Evolutionary conservation across 768 basidiomycete genomes (phyloP).

Genomic region (Pulveroboletus ravenelii): DNA sequence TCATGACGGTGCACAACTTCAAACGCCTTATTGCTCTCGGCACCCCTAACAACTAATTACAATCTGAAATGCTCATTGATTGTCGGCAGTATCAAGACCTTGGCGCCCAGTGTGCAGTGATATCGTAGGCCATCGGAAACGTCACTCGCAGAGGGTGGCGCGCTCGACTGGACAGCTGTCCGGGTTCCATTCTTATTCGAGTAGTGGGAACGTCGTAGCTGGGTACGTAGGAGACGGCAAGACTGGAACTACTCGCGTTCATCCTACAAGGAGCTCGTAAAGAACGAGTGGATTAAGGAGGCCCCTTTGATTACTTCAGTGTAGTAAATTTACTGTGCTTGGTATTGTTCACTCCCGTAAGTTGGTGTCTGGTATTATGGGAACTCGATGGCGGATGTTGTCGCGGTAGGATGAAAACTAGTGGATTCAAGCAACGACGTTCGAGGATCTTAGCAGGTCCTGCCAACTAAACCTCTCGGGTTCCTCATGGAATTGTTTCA

Average conservation of each 20-base stretch:
- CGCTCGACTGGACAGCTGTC: slow-evolving; percentile 65
- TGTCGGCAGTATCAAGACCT: slow-evolving; percentile 32
- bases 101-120: slow-evolving; percentile 63
- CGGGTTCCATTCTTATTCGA: slow-evolving; percentile 59
- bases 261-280: slow-evolving; percentile 51
- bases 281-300: slow-evolving; percentile 53
- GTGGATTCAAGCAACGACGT: slow-evolving; percentile 9
- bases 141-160: slow-evolving; percentile 45
- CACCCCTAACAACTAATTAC: slow-evolving; percentile 59
- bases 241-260: slow-evolving; percentile 46
- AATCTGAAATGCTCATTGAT: slow-evolving; percentile 38
- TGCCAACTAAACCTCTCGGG: slow-evolving; percentile 83
- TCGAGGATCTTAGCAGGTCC: slow-evolving; percentile 56
- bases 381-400: background rate
- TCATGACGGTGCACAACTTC: slow-evolving; percentile 49
- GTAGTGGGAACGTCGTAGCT: slow-evolving; percentile 43
- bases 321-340: background rate
- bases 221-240: slow-evolving; percentile 68
- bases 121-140: slow-evolving; percentile 57
- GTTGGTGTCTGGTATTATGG: background rate
- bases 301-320: slow-evolving; percentile 29
- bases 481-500: slow-evolving; percentile 71
- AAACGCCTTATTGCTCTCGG: slow-evolving; percentile 63
- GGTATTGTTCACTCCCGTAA: background rate
- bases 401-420: background rate